phyloP scores from a whole-genome alignment of 177 flowering plant species.

The Vitis hybrid region DNA sequence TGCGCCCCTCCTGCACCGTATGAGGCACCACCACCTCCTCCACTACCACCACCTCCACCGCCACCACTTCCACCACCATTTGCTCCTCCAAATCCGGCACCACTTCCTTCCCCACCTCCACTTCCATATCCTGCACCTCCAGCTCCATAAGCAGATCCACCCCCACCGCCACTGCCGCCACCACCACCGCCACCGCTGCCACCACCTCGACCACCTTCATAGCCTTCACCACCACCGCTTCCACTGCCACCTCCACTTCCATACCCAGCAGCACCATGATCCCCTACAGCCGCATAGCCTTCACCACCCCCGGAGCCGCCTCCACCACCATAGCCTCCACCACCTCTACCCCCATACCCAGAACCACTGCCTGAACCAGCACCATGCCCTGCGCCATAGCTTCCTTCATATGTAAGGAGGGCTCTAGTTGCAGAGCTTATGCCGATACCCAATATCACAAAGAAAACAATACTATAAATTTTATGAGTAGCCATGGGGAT shows the following conservation, averaged over 20 bases:
- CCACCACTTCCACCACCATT: constrained; percentile 18
- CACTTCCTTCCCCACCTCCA: constrained; percentile 20
- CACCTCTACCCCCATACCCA: constrained; percentile 12
- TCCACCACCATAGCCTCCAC: constrained; percentile 18
- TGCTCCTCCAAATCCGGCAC: constrained; percentile 18
- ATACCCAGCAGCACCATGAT: constrained; percentile 14
- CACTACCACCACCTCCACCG: constrained; percentile 15
- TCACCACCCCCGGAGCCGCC: constrained; percentile 15
- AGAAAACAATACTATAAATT: constrained; percentile 25
- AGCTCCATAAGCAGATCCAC: constrained; percentile 21
- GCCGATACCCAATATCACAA: constrained; percentile 30
- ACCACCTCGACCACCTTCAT: constrained; percentile 18
- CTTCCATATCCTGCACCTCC: constrained; percentile 20
- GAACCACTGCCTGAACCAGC: constrained; percentile 11
- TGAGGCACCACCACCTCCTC: constrained; percentile 19
- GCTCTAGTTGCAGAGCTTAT: constrained; percentile 38
- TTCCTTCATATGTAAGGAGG: constrained; percentile 26
- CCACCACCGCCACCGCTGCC: constrained; percentile 27
- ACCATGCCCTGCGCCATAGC: constrained; percentile 11
- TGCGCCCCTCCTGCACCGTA: constrained; percentile 11
- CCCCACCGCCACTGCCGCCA: constrained; percentile 16
- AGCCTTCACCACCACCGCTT: constrained; percentile 13
- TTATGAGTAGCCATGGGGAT: constrained; percentile 34
- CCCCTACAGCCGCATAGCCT: constrained; percentile 9
- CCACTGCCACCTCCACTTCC: constrained; percentile 25